phyloP scores from a whole-genome alignment of 2,329 filamentous ascomycete genomes.

The Colletotrichum ledebouriae region DNA sequence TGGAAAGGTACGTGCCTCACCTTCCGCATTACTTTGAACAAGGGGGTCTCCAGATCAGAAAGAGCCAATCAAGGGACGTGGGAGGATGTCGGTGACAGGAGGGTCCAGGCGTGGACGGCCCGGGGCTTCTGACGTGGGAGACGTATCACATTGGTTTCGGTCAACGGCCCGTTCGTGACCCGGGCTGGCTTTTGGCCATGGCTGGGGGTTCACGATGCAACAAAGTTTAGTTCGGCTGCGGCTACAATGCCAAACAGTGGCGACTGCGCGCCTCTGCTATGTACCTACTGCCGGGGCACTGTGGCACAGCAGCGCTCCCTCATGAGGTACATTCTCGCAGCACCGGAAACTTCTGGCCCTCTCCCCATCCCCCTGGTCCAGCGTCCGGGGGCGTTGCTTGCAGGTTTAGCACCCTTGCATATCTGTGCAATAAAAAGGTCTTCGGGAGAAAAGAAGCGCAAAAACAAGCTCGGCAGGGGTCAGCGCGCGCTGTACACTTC shows the following conservation, averaged over 20 bases:
- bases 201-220: slow-evolving; percentile 31
- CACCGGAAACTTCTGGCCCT: no score
- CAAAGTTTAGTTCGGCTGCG: slow-evolving; percentile 30
- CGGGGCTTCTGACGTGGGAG: slow-evolving; percentile 41
- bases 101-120: slow-evolving; percentile 28
- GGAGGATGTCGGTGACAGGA: slow-evolving; percentile 27
- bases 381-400: slow-evolving; percentile 18
- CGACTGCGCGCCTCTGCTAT: neutral
- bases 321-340: no score
- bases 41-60: neutral
- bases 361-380: neutral
- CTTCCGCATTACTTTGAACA: neutral
- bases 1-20: slow-evolving; percentile 16
- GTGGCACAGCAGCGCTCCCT: no score
- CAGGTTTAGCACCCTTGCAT: slow-evolving; percentile 30
- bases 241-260: slow-evolving; percentile 38
- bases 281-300: no score
- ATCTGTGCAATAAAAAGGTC: neutral
- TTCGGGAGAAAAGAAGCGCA: slow-evolving; percentile 40
- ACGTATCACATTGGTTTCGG: slow-evolving; percentile 44
- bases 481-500: neutral
- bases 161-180: slow-evolving; percentile 42
- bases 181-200: slow-evolving; percentile 29
- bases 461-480: slow-evolving; percentile 43
- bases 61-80: slow-evolving; percentile 13